Conservation (phyloP, 2,329 filamentous ascomycete species). For the Hypoxylon sp. region DNA sequence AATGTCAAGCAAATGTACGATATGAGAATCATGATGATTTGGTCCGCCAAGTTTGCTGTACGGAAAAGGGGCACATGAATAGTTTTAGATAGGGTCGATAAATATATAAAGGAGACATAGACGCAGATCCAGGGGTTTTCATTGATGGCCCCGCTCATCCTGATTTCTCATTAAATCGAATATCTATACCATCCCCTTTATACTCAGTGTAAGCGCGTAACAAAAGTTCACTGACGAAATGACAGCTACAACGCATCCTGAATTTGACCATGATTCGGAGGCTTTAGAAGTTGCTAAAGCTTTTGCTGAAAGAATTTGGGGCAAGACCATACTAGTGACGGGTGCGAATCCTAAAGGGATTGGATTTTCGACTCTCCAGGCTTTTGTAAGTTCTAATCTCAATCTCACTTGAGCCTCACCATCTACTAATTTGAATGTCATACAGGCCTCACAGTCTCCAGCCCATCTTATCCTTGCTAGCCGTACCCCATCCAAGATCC, state of each 20-base stretch:
- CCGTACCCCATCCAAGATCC: constrained; percentile 52
- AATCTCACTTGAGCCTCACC: neutral
- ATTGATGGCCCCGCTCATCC: neutral
- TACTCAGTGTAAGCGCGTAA: neutral
- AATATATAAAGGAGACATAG: neutral
- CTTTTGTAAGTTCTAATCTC: constrained; percentile 53
- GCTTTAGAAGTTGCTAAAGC: constrained; percentile 56
- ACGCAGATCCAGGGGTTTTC: too few species aligned
- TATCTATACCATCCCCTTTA: constrained; percentile 1
- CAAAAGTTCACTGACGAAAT: constrained; percentile 30
- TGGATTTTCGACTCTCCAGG: constrained; percentile 54
- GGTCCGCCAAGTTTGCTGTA: neutral
- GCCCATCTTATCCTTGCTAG: constrained; percentile 55
- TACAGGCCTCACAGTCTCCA: constrained; percentile 51
- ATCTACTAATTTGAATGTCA: neutral
- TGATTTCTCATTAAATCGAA: neutral
- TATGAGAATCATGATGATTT: neutral
- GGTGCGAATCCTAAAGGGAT: constrained; percentile 55
- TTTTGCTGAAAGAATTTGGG: constrained; percentile 53
- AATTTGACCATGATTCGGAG: constrained; percentile 55
- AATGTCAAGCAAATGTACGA: neutral
- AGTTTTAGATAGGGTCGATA: neutral
- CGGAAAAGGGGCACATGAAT: neutral
- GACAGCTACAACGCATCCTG: constrained; percentile 53
- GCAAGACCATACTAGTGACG: constrained; percentile 56